Percentiles rank a stretch among this genome's conserved stretches.
Evolutionary conservation across 495 filamentous ascomycete species (phyloP).

Genomic region (Trichoderma reesei): DNA sequence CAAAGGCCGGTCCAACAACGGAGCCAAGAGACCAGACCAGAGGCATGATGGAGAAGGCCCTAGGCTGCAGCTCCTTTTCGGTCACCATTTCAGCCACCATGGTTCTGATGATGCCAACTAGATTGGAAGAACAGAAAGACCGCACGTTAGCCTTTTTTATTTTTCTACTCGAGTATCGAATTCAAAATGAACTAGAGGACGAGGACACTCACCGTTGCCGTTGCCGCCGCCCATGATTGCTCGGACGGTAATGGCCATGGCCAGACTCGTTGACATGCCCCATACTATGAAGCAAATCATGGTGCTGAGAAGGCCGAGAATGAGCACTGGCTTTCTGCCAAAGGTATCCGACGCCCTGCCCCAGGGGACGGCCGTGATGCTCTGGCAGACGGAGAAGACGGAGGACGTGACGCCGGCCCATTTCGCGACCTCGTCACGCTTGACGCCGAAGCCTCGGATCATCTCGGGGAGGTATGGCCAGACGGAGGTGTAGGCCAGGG

Average conservation of each 20-base stretch:
- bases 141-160: neutral
- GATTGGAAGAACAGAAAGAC: neutral
- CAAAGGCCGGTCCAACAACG: constrained; percentile 83
- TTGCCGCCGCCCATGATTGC: constrained; percentile 57
- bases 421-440: constrained; percentile 60
- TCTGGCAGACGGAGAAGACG: constrained; percentile 64
- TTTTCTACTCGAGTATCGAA: too few species aligned
- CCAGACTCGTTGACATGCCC: constrained; percentile 64
- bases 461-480: constrained; percentile 89
- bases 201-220: constrained; percentile 45
- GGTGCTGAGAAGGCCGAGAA: constrained; percentile 58
- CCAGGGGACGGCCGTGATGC: constrained; percentile 66
- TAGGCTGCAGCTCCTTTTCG: constrained; percentile 68
- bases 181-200: neutral
- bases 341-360: constrained; percentile 63
- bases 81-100: constrained; percentile 71
- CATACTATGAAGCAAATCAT: constrained; percentile 65
- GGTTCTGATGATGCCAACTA: constrained; percentile 59
- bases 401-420: constrained; percentile 67
- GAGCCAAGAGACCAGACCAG: constrained; percentile 70
- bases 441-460: constrained; percentile 70
- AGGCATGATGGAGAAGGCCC: constrained; percentile 78
- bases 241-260: constrained; percentile 61
- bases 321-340: constrained; percentile 66
- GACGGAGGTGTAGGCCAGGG: constrained; percentile 69